Evolutionary conservation across 1,284 basidiomycete species (phyloP).

Genomic region (Wallemia mellicola): DNA sequence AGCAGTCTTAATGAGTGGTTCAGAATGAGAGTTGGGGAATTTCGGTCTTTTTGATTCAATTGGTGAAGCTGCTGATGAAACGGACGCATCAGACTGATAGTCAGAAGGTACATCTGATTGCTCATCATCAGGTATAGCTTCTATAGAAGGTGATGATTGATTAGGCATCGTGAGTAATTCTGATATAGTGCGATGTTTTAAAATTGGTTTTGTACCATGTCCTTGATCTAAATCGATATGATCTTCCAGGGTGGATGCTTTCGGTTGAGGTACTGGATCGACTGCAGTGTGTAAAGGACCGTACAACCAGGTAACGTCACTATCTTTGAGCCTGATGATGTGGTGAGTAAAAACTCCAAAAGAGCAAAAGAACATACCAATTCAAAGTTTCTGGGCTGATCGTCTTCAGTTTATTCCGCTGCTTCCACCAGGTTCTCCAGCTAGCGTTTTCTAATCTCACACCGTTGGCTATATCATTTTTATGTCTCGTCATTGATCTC

Average conservation of each 20-base stretch:
- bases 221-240: conserved; percentile 20
- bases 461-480: conserved; percentile 93
- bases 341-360: conserved; percentile 3
- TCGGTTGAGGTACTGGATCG: conserved; percentile 29
- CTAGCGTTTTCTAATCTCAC: conserved; percentile 83
- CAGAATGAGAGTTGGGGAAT: conserved; percentile 1
- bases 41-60: background rate
- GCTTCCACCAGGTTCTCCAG: conserved; percentile 99
- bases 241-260: conserved; percentile 22
- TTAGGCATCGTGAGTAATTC: conserved; percentile 38
- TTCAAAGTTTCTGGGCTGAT: conserved; percentile 90
- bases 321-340: conserved; percentile 69
- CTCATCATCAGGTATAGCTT: conserved; percentile 13
- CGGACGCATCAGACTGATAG: conserved; percentile 7
- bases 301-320: conserved; percentile 96
- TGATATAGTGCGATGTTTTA: conserved; percentile 78
- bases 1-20: conserved; percentile 5
- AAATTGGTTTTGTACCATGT: conserved; percentile 45
- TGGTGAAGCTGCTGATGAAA: background rate
- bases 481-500: conserved; percentile 93
- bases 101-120: conserved; percentile 15
- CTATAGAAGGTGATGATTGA: conserved; percentile 20
- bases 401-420: conserved; percentile 82
- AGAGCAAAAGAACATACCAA: conserved; percentile 34
- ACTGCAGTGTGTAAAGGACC: conserved; percentile 78